phyloP scores from a whole-genome alignment of 208 protist species.

The Wallacemonas sp. region DNA sequence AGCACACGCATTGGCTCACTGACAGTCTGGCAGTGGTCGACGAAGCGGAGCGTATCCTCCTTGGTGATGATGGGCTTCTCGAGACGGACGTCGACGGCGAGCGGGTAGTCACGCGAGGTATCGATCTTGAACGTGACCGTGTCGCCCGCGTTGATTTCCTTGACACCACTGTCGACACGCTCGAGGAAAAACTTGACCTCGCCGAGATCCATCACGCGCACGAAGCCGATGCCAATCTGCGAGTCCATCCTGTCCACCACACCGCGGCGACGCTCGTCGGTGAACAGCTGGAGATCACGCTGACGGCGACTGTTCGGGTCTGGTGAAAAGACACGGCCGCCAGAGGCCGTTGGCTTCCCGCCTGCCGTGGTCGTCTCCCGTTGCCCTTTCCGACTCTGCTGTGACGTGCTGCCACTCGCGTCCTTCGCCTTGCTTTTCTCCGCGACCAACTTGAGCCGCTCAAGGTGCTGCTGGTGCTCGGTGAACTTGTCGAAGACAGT shows the following conservation, averaged over 20 bases:
- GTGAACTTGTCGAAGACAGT: constrained; percentile 47
- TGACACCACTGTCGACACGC: constrained; percentile 80
- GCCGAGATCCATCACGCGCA: constrained; percentile 60
- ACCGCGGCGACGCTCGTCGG: constrained; percentile 77
- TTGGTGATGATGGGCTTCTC: constrained; percentile 57
- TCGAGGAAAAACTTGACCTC: constrained; percentile 88
- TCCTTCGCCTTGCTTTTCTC: constrained; percentile 54
- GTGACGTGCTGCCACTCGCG: not conserved
- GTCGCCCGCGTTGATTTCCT: constrained; percentile 62
- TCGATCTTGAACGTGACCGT: constrained; percentile 80
- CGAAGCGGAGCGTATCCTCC: constrained; percentile 69
- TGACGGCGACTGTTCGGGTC: constrained; percentile 13
- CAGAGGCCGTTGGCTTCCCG: not conserved
- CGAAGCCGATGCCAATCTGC: constrained; percentile 72
- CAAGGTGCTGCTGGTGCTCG: constrained; percentile 69
- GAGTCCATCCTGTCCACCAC: constrained; percentile 70
- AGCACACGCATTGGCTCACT: constrained; percentile 67
- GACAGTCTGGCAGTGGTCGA: constrained; percentile 55
- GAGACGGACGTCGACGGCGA: constrained; percentile 80
- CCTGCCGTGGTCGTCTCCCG: not conserved
- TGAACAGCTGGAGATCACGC: constrained; percentile 40
- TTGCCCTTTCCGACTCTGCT: constrained; percentile 10
- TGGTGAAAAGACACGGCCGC: not conserved
- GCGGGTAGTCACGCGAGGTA: constrained; percentile 69
- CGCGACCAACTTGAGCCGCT: constrained; percentile 61